Evolutionary conservation across 2,329 filamentous ascomycete species (phyloP), one percentile per base, ranked within the genome.

Genomic region (Plectosphaerella plurivora): DNA sequence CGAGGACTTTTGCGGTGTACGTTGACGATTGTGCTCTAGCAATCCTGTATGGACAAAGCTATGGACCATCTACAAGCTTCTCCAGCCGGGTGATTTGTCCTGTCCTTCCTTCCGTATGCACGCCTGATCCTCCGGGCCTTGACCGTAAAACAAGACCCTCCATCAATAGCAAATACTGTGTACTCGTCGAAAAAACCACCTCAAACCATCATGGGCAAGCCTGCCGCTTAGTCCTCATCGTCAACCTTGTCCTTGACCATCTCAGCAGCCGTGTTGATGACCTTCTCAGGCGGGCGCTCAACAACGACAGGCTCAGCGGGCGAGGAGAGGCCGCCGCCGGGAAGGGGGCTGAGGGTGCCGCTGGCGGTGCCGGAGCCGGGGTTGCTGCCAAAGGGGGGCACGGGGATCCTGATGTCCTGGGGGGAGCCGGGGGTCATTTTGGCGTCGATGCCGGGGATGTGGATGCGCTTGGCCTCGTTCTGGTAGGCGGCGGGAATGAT

Each of bases 401-500:
- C 87, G 1, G 88, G 88, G 44, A 92, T 90, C 57, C 86, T 82
- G 62, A 94, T 86, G 57, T 91, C 89, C 69, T 95, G 86, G 1
- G 91, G 89, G 2, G 88, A 91, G 49, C 81, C 81, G 2, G 90
- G 88, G 14, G 95, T 82, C 49, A 91, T 84, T 48, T 81, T 78
- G 12, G 81, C 77, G 53, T 84, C 78, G 24, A 84, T 69, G 4
- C 79, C 80, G 5, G 89, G 88, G 57, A 99, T 96, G 61, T 88
- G 86, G 62, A 99, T 91, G 53, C 91, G 86, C 68, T 90, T 94
- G 18, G 93, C 90, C 69, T 94, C 88, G 65, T 99, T 99, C 73
- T 97, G 94, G 72, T 99, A 99, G 33, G 91, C 93, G 16, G 93
- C 92, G 3, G 94, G 95, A 54, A 97, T 95, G 66, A 99, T 97